phyloP scores from a whole-genome alignment of 2,329 filamentous ascomycete genomes.

The Elsinoe perseae region DNA sequence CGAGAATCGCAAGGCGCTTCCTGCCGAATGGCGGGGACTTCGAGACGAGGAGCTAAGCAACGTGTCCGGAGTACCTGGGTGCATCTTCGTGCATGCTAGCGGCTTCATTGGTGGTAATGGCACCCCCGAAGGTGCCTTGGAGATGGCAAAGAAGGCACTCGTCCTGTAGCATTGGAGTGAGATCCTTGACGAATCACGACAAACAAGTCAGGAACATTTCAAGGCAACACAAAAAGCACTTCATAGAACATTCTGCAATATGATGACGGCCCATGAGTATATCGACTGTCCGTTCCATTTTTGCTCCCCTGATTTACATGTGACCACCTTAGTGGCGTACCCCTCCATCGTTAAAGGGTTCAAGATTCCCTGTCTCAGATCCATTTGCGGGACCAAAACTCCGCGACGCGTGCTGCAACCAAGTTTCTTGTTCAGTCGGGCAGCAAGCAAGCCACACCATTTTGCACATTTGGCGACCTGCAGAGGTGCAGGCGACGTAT shows the following conservation, averaged over 20 bases:
- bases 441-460: conserved; percentile 2
- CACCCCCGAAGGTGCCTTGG: conserved; percentile 77
- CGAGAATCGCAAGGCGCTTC: conserved; percentile 81
- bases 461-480: neutral
- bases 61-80: conserved; percentile 60
- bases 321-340: neutral
- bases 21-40: conserved; percentile 85
- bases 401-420: conserved; percentile 11
- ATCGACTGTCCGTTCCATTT: neutral
- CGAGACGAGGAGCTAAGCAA: conserved; percentile 77
- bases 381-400: conserved; percentile 6
- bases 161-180: conserved; percentile 29
- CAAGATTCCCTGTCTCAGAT: conserved; percentile 4
- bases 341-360: neutral
- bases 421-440: conserved; percentile 2
- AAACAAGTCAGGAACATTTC: neutral
- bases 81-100: conserved; percentile 87
- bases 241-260: neutral
- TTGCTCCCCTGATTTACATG: neutral
- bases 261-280: neutral
- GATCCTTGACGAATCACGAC: neutral
- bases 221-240: neutral
- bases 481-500: neutral
- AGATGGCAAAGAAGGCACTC: conserved; percentile 74
- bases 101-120: conserved; percentile 96